Evolutionary conservation across 176 grass and related monocot genomes (phyloP), one percentile per base, ranked within the genome.

Genomic region (Otatea glauca): DNA sequence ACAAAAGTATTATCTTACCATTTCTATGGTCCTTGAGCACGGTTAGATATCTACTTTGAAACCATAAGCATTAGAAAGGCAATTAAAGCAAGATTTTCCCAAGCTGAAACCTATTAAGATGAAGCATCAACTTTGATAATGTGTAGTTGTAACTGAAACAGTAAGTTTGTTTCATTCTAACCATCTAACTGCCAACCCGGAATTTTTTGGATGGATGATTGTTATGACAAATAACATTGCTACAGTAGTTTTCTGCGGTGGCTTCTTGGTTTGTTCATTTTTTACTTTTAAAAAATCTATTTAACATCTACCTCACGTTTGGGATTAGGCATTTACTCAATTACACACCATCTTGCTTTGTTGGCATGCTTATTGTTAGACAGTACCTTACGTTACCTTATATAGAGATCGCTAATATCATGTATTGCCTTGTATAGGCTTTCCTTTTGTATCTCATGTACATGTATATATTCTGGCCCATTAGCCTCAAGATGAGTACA

Each of bases 161-260:
- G 9, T 74, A 80, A 59, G 6, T 69, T 47, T 43, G 16, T 70
- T 81, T 64, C 41, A 67, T 74, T 85, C 76, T 81, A 75, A 74
- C 18, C 44, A 48, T 89, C 11, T 53, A 76, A 62, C 1, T 38
- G 64, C 18, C 78, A 38, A 27, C 37, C 14, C 71, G 6, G 25
- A 74, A 84, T 72, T 79, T 32, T 75, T 76, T 70, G 51, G 77
- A 51, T 70, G 43, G 8, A 34, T 64, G 16, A n/a, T 50, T 48
- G 18, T 47, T 50, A 55, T 76, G 5, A 15, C 37, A 71, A 61
- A 45, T 41, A 60, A 80, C 47, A 25, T 78, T 74, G 13, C 9
- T 25, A 9, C 12, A 4, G 4, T 27, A 49, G 4, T 29, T 29
- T 29, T 67, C 32, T 83, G 44, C 0, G 32, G 21, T 76, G n/a